Base-by-base conservation (phyloP, 1,284 basidiomycete species). In the Fomitopsis palustris region DNA sequence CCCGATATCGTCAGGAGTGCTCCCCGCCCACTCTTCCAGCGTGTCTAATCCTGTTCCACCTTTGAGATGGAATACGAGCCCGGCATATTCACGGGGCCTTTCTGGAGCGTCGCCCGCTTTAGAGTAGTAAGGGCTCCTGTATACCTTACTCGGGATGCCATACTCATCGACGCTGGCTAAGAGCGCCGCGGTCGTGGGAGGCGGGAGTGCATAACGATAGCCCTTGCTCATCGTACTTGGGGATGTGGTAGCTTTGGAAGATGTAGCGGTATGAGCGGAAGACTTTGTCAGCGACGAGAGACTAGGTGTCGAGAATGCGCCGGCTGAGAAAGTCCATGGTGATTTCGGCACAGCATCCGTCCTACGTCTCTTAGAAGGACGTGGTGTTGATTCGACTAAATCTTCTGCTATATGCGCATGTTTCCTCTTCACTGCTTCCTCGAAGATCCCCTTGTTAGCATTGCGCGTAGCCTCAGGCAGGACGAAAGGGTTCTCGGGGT, bases 81-180 rank as follows among this genome's bases (percentile, higher is more conserved):
- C 95, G 14, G 87, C 95, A 68, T 92, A 96, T 71, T 95, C 90
- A 66, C 87, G 81, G 0, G 89, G 77, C 16, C 77, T 75, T 42
- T 82, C 78, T 0, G 93, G 90, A 0, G 88, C 82, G 69, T 98
- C 96, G 2, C 68, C 67, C 10, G 81, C 79, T 56, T 86, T 82
- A 3, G 92, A 92, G 70, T 94, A 98, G 71, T 84, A 90, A 0
- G 96, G 92, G 21, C 84, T 78, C 21, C 79, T 82, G 71, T 97
- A 96, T 23, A 92, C 72, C 63, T 86, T 86, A 37, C 72, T 75
- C 2, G 86, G 84, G 12, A 93, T 71, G 8, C 79, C 80, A 62
- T 80, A 75, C 1, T 70, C 66, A 43, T 84, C 82, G 42, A 92
- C 72, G 25, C 78, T 83, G 3, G 69, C 69, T 12, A 84, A 59